phyloP scores from a whole-genome alignment of 108 stramenopile genomes.

The Skeletonema grethae region DNA sequence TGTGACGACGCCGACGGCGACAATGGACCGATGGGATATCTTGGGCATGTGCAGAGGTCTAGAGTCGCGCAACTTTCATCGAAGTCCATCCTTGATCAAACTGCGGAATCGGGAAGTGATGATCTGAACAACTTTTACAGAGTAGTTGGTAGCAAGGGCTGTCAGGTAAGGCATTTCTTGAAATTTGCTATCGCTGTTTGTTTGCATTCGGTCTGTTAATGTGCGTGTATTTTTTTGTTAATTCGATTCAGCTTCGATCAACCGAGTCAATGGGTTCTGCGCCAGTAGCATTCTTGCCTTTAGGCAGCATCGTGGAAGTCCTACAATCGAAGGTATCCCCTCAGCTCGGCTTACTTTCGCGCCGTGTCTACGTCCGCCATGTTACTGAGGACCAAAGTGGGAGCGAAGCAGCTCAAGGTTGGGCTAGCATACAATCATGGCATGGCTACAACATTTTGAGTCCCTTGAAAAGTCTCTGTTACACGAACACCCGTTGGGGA shows the following conservation, averaged over 20 bases:
- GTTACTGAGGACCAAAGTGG: conserved; percentile 33
- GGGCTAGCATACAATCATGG: conserved; percentile 88
- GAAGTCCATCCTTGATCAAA: conserved; percentile 27
- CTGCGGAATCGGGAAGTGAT: conserved; percentile 14
- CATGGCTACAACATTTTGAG: conserved; percentile 87
- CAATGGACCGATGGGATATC: conserved; percentile 85
- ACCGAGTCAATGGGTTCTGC: conserved; percentile 83
- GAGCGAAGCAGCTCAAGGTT: conserved; percentile 55
- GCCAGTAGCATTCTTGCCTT: conserved; percentile 76
- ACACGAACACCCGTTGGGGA: conserved; percentile 83
- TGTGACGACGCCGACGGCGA: conserved; percentile 88
- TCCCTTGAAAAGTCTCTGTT: conserved; percentile 75
- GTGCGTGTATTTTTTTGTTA: neutral
- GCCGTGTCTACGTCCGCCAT: conserved; percentile 76
- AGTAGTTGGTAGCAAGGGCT: conserved; percentile 88
- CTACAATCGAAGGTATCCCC: conserved; percentile 66
- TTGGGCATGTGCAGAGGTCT: conserved; percentile 90
- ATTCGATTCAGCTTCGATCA: conserved; percentile 61
- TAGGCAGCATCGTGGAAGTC: conserved; percentile 78
- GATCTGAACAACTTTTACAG: conserved; percentile 59
- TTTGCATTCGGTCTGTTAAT: neutral
- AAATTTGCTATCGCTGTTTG: conserved; percentile 1
- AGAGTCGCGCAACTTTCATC: conserved; percentile 68
- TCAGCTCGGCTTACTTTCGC: conserved; percentile 77
- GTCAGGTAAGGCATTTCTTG: conserved; percentile 59